Conservation (phyloP, 2,329 filamentous ascomycete species). For the Exophiala calicioides region DNA sequence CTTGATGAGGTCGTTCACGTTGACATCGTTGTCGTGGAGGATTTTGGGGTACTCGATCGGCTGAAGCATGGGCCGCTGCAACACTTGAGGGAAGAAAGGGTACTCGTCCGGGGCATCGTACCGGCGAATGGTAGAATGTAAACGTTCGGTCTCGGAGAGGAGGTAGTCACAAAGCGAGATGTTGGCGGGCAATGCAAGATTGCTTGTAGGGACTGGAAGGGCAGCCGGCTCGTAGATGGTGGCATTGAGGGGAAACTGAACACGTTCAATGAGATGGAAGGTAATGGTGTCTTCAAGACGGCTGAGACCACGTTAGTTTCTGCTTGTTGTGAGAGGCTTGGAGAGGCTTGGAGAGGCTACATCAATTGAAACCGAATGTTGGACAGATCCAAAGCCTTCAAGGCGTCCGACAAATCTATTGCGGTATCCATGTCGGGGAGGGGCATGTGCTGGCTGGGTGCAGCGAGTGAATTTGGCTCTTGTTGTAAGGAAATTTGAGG, state of each 20-base stretch:
- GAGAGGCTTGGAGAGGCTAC: constrained; percentile 53
- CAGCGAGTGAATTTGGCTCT: background rate
- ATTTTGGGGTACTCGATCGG: constrained; percentile 86
- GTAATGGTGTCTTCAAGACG: constrained; percentile 97
- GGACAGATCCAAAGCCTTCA: constrained; percentile 81
- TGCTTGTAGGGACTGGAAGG: constrained; percentile 71
- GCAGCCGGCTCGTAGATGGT: constrained; percentile 82
- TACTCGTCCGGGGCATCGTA: constrained; percentile 97
- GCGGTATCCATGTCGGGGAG: constrained; percentile 74
- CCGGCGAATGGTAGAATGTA: constrained; percentile 90
- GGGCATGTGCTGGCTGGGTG: constrained; percentile 9
- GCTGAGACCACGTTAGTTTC: constrained; percentile 52
- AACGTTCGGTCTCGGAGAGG: constrained; percentile 80
- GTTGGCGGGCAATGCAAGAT: constrained; percentile 88
- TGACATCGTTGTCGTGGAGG: constrained; percentile 83
- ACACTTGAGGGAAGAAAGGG: constrained; percentile 85
- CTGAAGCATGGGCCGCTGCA: constrained; percentile 80
- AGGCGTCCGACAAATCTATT: constrained; percentile 82
- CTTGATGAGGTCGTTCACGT: constrained; percentile 87
- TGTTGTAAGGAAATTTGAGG: background rate
- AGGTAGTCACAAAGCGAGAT: constrained; percentile 96
- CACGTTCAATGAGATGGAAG: constrained; percentile 93
- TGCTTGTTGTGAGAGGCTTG: background rate
- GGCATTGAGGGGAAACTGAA: constrained; percentile 92
- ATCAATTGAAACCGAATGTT: constrained; percentile 94